Base-by-base conservation (phyloP, 2,329 filamentous ascomycete genomes). In the Aaosphaeria pasadenensis region DNA sequence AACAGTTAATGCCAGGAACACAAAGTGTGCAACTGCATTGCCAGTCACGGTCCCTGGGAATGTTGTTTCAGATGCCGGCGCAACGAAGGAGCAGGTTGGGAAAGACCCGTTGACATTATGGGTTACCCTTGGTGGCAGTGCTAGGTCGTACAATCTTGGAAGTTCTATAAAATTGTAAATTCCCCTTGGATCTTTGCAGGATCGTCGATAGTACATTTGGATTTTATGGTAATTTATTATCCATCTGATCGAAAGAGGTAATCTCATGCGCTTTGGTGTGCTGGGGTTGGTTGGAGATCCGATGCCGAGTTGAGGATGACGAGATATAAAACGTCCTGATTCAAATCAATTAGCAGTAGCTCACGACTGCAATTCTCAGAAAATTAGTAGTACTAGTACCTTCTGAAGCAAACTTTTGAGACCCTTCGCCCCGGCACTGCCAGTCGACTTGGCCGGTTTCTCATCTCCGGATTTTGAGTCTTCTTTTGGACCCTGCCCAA, bases 31-130 rank as follows among this genome's bases (percentile, higher is more conserved):
- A 30, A 72, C 71, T 1, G 60, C 73, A 1, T 74, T 82, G 36
- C 79, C 80, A 0, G 73, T 82, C 5, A 82, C 78, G 1, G 69
- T 82, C 55, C 79, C 74, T 1, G 67, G 68, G 5, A 57, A 64
- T 2, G 75, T 74, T 5, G 69, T 67, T 29, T 69, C 62, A 42
- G 71, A 68, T 1, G 62, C 68, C 33, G 68, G 70, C 30, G 71
- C 71, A 38, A 67, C 62, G 5, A 70, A 66, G 24, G 79, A 84
- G 56, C 62, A 81, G 62, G 60, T 79, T 11, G 81, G 80, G 5
- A 71, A 53, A 13, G 67, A 71, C 40, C 65, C 65, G 2, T 42
- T 66, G 44, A 67, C 64, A 6, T 50, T 68, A 38, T 69, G 66
- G 66, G 58, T 62, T 2, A 58, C 45, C 1, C 41, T 67, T 47